Evolutionary conservation across 345 rosid species (phyloP), one percentile per base, ranked within the genome.

Genomic region (Barbarea vulgaris): DNA sequence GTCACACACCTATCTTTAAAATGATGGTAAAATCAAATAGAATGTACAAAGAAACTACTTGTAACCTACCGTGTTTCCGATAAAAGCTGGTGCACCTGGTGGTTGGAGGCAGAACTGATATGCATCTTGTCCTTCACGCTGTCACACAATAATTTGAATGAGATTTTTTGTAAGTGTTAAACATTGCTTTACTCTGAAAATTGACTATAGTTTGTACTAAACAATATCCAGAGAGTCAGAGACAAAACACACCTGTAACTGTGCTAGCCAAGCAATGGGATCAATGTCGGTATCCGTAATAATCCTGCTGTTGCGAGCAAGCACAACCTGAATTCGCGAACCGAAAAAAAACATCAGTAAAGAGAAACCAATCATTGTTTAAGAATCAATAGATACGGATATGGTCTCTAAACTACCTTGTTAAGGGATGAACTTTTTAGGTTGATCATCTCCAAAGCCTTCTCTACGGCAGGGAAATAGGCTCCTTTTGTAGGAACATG

Each of bases 81-180:
- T 88, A 77, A 91, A 94, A 53, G 98, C 93, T 15, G 96, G 93
- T 74, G 90, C 89, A 85, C 85, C 81, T 17, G 93, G 93, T 54
- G 98, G 98, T 81, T 93, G 98, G 65, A 93, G 87, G 79, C 86
- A 89, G 77, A 93, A 93, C 77, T 93, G 98, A 79, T 91, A 93
- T 54, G 94, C 87, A 81, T 89, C 85, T 57, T 84, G 88, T 22
- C 97, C 97, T 84, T 88, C 96, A 46, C 81, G 79, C 92, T 91
- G 88, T 70, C 74, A 73, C 6, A 70, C 33, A 52, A 42, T 2
- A 69, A 24, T 14, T 22, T 33, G 52, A 33, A 39, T 33, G 41
- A 68, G 62, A 52, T 57, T 4, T 25, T n/a, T n/a, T n/a, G n/a
- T 18, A 60, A 60, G 7, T 50, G 37, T 22, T 2, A 1, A 41